Evolutionary conservation across 2,329 filamentous ascomycete genomes (phyloP), one percentile per base, ranked within the genome.

Genomic region (Karstenula rhodostoma): DNA sequence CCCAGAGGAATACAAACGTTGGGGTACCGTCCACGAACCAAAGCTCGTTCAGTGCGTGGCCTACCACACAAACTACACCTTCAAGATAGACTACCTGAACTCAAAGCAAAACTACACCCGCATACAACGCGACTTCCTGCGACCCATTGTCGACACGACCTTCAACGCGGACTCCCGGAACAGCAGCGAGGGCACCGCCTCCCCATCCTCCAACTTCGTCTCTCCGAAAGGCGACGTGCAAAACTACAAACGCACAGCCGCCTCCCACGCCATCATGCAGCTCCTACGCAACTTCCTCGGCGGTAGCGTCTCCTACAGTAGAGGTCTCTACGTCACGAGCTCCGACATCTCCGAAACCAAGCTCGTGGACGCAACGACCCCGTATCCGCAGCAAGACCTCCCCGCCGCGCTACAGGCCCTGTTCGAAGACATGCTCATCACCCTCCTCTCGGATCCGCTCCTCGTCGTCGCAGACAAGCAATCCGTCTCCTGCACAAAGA

Each of bases 351-450:
- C 72, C 0, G 75, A 77, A 40, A 77, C 76, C 1, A 61, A 68
- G 6, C 65, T 79, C 19, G 69, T 77, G 58, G 67, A 76, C 46
- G 48, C 67, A 4, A 56, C 52, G 8, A 73, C 68, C 0, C 70
- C 70, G 0, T 76, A 77, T 47, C 73, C 76, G 1, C 59, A 73
- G 8, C 15, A 53, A 2, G 64, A 77, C 29, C 59, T 78, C 3
- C 73, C 69, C 62, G 65, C 60, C 0, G 63, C 68, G 46, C 62
- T 77, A 13, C 76, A 77, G 37, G 46, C 56, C 13, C 53, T 77
- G 0, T 78, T 75, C 56, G 76, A 79, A 61, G 76, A 79, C 47
- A 77, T 79, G 61, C 63, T 79, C 2, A 63, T 79, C 60, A 73
- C 73, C 0, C 66, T 78, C 2, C 69, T 79, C 19, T 71, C 65